These are phyloP conservation scores for Thelephora aurantiotincta DNA, from an alignment of 768 basidiomycete genomes.

Conservation along the genomic window DNA sequence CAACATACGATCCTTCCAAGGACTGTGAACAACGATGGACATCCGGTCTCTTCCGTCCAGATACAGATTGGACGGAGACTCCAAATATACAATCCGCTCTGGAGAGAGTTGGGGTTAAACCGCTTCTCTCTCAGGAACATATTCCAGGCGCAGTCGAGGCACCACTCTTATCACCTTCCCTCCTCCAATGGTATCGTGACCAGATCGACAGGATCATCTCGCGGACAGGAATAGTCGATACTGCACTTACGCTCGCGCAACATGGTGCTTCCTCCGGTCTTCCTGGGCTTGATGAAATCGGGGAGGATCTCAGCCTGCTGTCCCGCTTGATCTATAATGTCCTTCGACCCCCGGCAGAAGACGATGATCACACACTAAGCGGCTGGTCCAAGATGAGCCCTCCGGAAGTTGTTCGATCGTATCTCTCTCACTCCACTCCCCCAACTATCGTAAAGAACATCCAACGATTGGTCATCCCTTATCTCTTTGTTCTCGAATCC, in stretches of 20 bases:
- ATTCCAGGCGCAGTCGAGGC: background rate
- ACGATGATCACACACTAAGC: constrained; percentile 63
- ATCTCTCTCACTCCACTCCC: constrained; percentile 59
- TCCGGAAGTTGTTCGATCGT: constrained; percentile 52
- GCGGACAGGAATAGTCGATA: constrained; percentile 61
- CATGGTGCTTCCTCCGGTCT: constrained; percentile 76
- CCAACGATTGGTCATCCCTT: constrained; percentile 71
- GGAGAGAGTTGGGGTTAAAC: constrained; percentile 12
- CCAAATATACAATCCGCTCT: constrained; percentile 29
- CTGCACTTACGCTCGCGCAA: constrained; percentile 69
- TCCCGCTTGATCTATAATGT: constrained; percentile 80
- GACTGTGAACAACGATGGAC: constrained; percentile 26
- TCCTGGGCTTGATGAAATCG: constrained; percentile 66
- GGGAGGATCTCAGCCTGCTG: constrained; percentile 84
- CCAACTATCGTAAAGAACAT: constrained; percentile 56
- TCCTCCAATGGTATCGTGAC: constrained; percentile 62
- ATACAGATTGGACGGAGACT: constrained; percentile 46
- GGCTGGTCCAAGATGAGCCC: constrained; percentile 63
- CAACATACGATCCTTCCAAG: constrained; percentile 35
- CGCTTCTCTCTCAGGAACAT: background rate
- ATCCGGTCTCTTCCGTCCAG: constrained; percentile 32
- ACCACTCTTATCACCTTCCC: constrained; percentile 31
- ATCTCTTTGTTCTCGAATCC: constrained; percentile 84
- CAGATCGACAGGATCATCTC: constrained; percentile 50
- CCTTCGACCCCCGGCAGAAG: constrained; percentile 27